Conservation (phyloP, 176 grass and related monocot species). For the Dactylis glomerata region DNA sequence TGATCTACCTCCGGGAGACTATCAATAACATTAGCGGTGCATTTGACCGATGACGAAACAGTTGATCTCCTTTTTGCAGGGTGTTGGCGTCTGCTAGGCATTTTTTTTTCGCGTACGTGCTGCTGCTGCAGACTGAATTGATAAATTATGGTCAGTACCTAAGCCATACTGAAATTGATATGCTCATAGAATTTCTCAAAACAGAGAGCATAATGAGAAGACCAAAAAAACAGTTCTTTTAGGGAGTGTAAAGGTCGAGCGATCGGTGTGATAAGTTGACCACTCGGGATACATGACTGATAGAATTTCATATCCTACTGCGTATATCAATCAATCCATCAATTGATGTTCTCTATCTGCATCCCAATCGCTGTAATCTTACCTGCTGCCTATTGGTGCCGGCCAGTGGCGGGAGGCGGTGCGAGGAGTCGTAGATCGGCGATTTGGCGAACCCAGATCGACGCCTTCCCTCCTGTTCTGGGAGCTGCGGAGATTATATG, state of each 20-base stretch:
- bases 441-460: neutral
- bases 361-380: neutral
- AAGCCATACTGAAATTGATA: neutral
- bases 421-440: neutral
- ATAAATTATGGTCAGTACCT: neutral
- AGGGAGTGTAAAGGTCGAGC: neutral
- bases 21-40: neutral
- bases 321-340: neutral
- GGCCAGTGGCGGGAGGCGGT: neutral
- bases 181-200: neutral
- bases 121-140: neutral
- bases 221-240: neutral
- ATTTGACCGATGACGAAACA: neutral
- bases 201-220: neutral
- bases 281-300: neutral
- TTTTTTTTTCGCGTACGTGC: neutral
- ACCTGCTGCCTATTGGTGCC: neutral
- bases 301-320: neutral
- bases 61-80: neutral
- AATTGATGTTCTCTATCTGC: neutral
- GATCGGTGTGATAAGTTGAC: neutral
- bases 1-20: neutral
- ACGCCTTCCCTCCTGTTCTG: neutral
- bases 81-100: neutral
- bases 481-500: neutral